phyloP scores from a whole-genome alignment of 2,329 filamentous ascomycete species.

The Botrytis byssoidea region DNA sequence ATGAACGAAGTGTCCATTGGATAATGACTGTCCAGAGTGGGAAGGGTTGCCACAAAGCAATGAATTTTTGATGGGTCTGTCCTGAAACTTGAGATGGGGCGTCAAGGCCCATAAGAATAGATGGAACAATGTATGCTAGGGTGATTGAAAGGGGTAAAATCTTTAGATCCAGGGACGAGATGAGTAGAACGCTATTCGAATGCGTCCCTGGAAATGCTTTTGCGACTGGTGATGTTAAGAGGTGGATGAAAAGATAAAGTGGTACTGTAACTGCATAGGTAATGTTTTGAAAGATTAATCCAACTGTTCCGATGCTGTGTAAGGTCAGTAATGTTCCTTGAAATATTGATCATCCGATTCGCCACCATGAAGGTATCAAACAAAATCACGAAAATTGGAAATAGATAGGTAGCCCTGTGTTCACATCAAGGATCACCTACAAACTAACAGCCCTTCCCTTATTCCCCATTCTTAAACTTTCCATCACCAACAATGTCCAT shows the following conservation, averaged over 20 bases:
- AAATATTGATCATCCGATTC: neutral
- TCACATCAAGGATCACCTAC: slow-evolving; percentile 37
- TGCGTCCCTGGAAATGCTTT: slow-evolving; percentile 38
- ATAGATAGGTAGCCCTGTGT: neutral
- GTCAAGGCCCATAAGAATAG: slow-evolving; percentile 45
- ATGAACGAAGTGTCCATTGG: slow-evolving; percentile 36
- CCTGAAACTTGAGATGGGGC: slow-evolving; percentile 42
- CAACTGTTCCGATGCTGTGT: slow-evolving; percentile 41
- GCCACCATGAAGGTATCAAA: neutral
- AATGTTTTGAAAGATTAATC: slow-evolving; percentile 44
- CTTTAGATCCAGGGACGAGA: slow-evolving; percentile 31
- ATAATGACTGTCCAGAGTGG: slow-evolving; percentile 47
- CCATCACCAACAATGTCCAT: slow-evolving; percentile 42
- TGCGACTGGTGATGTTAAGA: slow-evolving; percentile 44
- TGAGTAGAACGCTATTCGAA: slow-evolving; percentile 35
- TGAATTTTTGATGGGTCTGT: slow-evolving; percentile 47
- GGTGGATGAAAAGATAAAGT: slow-evolving; percentile 45
- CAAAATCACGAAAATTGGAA: no score
- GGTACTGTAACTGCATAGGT: slow-evolving; percentile 47
- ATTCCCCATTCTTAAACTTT: slow-evolving; percentile 47
- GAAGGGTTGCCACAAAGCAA: slow-evolving; percentile 52
- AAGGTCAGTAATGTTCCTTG: slow-evolving; percentile 15
- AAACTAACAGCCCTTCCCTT: slow-evolving; percentile 43
- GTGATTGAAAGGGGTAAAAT: slow-evolving; percentile 44
- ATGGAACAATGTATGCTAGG: slow-evolving; percentile 47